A percentile compares a stretch with the other conserved stretches of the same genome.
These are phyloP conservation scores for Hypocreales sp. DNA, from an alignment of 2,329 filamentous ascomycete genomes.

Conservation along the genomic window DNA sequence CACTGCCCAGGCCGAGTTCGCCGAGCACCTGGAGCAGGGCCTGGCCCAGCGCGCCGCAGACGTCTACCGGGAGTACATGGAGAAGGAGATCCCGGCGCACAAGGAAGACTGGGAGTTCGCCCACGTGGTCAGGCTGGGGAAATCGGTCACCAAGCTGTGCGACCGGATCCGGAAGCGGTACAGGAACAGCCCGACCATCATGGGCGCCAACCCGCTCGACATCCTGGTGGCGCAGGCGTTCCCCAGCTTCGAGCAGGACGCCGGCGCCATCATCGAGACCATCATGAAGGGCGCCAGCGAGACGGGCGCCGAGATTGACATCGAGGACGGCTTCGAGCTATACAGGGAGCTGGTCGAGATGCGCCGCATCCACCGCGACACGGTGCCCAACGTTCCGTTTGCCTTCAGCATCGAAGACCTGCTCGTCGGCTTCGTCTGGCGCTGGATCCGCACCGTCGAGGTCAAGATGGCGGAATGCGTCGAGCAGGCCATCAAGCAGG, in stretches of 20 bases:
- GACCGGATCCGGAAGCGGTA: conserved; percentile 89
- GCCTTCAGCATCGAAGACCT: conserved; percentile 77
- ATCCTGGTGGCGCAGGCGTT: conserved; percentile 73
- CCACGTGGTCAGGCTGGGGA: conserved; percentile 79
- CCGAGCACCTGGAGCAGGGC: conserved; percentile 54
- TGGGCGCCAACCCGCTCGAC: conserved; percentile 52
- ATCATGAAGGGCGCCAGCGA: conserved; percentile 62
- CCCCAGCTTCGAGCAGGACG: conserved; percentile 81
- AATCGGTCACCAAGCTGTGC: conserved; percentile 69
- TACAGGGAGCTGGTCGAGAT: conserved; percentile 83
- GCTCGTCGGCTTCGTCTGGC: conserved; percentile 86
- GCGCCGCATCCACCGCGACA: conserved; percentile 62
- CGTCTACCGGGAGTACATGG: conserved; percentile 67
- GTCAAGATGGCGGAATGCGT: conserved; percentile 68
- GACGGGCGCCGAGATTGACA: conserved; percentile 58
- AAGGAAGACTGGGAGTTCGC: conserved; percentile 80
- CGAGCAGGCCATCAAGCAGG: conserved; percentile 80
- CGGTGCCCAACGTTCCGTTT: conserved; percentile 59
- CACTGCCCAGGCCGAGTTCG: conserved; percentile 58
- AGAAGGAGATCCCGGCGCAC: conserved; percentile 63
- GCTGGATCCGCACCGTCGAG: conserved; percentile 78
- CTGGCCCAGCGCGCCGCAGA: conserved; percentile 59
- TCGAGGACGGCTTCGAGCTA: conserved; percentile 87
- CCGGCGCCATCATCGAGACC: conserved; percentile 65
- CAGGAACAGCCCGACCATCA: conserved; percentile 70